These are phyloP conservation scores for Candida rishiriensis DNA, from an alignment of 805 yeast species.

Conservation along the genomic window DNA sequence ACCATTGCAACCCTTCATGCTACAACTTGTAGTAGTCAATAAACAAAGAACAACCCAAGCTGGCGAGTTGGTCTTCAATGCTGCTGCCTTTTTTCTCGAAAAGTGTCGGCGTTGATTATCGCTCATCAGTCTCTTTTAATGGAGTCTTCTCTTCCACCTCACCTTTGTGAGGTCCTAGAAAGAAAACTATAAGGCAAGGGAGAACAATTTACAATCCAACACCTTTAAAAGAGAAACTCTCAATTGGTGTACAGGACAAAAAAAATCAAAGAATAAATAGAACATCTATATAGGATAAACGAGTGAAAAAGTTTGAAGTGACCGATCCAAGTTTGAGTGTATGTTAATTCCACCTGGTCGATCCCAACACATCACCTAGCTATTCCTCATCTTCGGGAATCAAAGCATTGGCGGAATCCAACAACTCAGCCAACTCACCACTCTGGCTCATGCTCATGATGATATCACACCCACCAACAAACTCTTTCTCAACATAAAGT, in stretches of 20 bases:
- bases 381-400: slow-evolving; percentile 70
- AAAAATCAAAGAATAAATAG: not conserved
- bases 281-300: not conserved
- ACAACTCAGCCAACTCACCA: slow-evolving; percentile 85
- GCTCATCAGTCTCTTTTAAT: slow-evolving; percentile 10
- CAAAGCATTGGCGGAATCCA: slow-evolving; percentile 74
- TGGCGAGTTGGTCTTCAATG: too few relatives aligned
- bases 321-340: not conserved
- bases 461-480: slow-evolving; percentile 97
- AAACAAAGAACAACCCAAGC: too few relatives aligned
- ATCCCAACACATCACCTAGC: not conserved
- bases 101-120: not conserved
- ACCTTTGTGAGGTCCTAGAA: not conserved
- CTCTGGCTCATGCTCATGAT: slow-evolving; percentile 82
- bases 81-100: too few relatives aligned
- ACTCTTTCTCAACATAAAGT: slow-evolving; percentile 83
- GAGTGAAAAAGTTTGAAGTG: not conserved
- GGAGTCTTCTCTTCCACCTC: slow-evolving; percentile 12
- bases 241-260: not conserved
- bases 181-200: slow-evolving; percentile 23
- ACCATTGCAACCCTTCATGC: too few relatives aligned
- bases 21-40: too few relatives aligned
- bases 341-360: too few relatives aligned
- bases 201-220: slow-evolving; percentile 7
- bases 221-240: not conserved